A percentile compares a stretch with the other conserved stretches of the same genome.
Conservation (phyloP, 2,329 filamentous ascomycete genomes). For the Ceratocystis diversiconidia region DNA sequence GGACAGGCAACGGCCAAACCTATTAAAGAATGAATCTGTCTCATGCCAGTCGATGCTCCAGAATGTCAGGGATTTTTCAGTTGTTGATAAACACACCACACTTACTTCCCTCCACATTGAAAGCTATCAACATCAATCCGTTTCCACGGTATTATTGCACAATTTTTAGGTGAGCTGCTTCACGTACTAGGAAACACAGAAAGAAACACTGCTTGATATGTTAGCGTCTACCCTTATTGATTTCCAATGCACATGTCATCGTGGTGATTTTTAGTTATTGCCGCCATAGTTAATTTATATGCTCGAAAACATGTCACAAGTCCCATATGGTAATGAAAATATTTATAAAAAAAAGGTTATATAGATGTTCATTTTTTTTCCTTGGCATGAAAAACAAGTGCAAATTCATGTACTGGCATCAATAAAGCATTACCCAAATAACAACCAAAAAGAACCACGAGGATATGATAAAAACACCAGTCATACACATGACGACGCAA, state of each 20-base stretch:
- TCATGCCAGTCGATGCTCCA: neutral
- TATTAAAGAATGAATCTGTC: constrained; percentile 5
- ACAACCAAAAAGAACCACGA: neutral
- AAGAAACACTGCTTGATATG: neutral
- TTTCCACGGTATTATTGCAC: neutral
- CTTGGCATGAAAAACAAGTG: neutral
- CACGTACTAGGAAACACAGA: too few species aligned
- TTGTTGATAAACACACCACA: neutral
- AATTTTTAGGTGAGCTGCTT: too few species aligned
- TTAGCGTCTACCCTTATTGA: neutral
- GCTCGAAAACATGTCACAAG: too few species aligned
- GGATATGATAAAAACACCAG: neutral
- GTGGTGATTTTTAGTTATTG: too few species aligned
- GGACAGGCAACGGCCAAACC: neutral
- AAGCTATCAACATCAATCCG: neutral
- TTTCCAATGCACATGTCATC: too few species aligned
- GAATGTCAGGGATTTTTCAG: neutral
- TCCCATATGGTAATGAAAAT: neutral
- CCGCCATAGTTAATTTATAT: too few species aligned
- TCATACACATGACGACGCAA: neutral
- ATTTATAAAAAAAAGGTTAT: neutral
- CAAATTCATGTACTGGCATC: neutral
- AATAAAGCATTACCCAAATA: neutral
- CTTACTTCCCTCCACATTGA: neutral
- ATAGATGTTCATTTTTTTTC: neutral